Evolutionary conservation across 257 asterid genomes (phyloP), one percentile per base, ranked within the genome.

Genomic region (Ehretia macrophylla): DNA sequence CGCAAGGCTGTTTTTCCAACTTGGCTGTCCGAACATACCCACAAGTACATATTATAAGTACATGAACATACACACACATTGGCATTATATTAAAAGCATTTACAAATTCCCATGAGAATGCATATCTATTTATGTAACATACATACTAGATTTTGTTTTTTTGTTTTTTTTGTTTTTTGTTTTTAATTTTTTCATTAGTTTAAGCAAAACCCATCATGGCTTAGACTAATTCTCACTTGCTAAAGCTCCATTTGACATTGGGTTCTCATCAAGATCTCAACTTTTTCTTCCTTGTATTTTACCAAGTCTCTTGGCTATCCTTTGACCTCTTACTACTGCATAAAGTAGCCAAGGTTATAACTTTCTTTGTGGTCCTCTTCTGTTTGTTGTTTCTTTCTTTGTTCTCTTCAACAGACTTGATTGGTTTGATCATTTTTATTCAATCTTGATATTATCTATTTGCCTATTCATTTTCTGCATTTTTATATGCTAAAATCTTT

Each of bases 181-280:
- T n/a, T n/a, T n/a, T n/a, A n/a, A n/a, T 27, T 27, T 27, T 27
- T 27, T 27, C 35, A 27, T 27, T 27, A 27, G 35, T 27, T 32
- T 60, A 72, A 65, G 62, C 57, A 39, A 20, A 62, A 23, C 72
- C 73, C 71, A 54, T 63, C 38, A 38, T 56, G 58, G 50, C 60
- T 17, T 61, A 20, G 72, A 71, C 61, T 79, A 53, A 50, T 68
- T 77, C 62, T 49, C n/a, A 63, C 57, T 59, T 69, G 62, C 23
- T 55, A n/a, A 32, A 51, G 23, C 19, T 40, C 48, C 9, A 23
- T 55, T 14, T 68, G 35, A 27, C 35, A 27, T 27, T 27, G 35
- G 35, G 35, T 64, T 56, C 52, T 63, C 68, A 62, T 69, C 83
- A 81, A 77, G 83, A 73, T 81, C 82, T 59, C 77, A 69, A 17